A percentile compares a stretch with the other conserved stretches of the same genome.
Conservation (phyloP, 73 alveolate species). For the Paramecium sexaurelia region DNA sequence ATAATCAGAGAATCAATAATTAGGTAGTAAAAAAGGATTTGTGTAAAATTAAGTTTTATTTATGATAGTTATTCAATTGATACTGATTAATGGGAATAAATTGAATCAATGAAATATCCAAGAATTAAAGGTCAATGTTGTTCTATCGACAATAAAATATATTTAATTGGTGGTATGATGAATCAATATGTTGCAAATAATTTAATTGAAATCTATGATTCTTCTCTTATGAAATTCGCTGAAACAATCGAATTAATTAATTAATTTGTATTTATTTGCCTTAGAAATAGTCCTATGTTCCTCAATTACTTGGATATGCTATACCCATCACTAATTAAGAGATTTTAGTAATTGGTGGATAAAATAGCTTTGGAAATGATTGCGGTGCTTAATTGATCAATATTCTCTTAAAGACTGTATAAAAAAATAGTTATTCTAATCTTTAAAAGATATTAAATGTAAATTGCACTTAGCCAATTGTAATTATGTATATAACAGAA, state of each 20-base stretch:
- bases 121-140: background rate
- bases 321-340: background rate
- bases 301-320: background rate
- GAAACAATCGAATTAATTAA: background rate
- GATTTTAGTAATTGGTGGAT: background rate
- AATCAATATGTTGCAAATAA: background rate
- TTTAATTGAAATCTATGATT: background rate
- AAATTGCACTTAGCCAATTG: background rate
- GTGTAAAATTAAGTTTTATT: background rate
- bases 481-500: background rate
- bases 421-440: background rate
- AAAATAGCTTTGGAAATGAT: background rate
- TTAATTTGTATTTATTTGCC: background rate
- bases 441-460: background rate
- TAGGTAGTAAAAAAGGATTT: conserved; percentile 13
- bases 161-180: background rate
- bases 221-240: background rate
- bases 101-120: conserved; percentile 35
- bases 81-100: background rate
- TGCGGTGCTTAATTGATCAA: background rate
- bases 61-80: background rate
- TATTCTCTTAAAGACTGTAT: background rate
- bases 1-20: background rate
- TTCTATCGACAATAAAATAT: background rate
- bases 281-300: background rate